These are phyloP conservation scores for Collybiopsis confluens DNA, from an alignment of 768 basidiomycete genomes.

Conservation along the genomic window DNA sequence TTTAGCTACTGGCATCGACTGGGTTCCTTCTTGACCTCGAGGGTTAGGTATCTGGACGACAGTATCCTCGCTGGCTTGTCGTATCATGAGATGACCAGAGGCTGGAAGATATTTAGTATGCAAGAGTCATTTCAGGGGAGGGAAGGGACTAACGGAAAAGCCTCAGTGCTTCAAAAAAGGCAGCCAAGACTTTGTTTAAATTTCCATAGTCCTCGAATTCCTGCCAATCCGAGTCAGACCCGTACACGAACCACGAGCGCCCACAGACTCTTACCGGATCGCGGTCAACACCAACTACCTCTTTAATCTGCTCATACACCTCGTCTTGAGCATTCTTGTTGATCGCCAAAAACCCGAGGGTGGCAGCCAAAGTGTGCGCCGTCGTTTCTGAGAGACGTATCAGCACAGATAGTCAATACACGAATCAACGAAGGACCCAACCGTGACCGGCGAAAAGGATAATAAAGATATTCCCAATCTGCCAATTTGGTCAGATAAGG, in stretches of 20 bases:
- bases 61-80: constrained; percentile 40
- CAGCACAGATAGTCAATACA: constrained; percentile 19
- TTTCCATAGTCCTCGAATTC: constrained; percentile 34
- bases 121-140: no score
- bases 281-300: constrained; percentile 29
- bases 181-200: constrained; percentile 38
- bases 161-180: constrained; percentile 39
- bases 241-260: no score
- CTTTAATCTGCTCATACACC: constrained; percentile 39
- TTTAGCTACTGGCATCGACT: constrained; percentile 33
- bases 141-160: constrained; percentile 48
- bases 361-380: constrained; percentile 43
- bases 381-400: constrained; percentile 34
- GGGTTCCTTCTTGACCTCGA: constrained; percentile 32
- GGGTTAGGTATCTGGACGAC: constrained; percentile 37
- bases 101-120: no score
- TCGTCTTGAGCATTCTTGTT: constrained; percentile 46
- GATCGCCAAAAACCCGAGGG: constrained; percentile 41
- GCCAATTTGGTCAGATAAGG: neutral
- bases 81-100: constrained; percentile 35
- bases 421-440: constrained; percentile 20
- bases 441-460: constrained; percentile 60
- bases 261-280: constrained; percentile 30
- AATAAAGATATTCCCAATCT: constrained; percentile 52
- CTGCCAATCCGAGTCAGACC: neutral